Evolutionary conservation across 1,139 yeast genomes (phyloP).

Genomic region (Suhomyces bolitotheri): DNA sequence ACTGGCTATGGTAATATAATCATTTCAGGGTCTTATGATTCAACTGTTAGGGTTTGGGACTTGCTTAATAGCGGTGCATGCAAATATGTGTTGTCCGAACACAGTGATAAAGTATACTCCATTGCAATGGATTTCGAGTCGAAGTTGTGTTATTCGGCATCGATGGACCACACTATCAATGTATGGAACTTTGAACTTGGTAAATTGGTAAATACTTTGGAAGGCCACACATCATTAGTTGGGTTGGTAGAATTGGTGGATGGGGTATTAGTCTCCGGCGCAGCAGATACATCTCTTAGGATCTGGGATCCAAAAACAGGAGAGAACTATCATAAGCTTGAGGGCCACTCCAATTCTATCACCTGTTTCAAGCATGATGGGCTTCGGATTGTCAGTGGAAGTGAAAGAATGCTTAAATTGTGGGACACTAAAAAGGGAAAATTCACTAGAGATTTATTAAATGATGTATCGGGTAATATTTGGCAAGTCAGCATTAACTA

Average conservation of each 20-base stretch:
- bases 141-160: slow-evolving; percentile 84
- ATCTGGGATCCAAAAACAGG: slow-evolving; percentile 92
- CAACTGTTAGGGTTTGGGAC: slow-evolving; percentile 92
- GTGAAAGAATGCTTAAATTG: slow-evolving; percentile 74
- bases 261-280: slow-evolving; percentile 86
- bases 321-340: slow-evolving; percentile 62
- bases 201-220: slow-evolving; percentile 59
- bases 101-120: slow-evolving; percentile 82
- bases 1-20: slow-evolving; percentile 83
- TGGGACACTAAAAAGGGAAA: slow-evolving; percentile 85
- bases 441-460: slow-evolving; percentile 70
- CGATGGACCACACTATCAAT: slow-evolving; percentile 85
- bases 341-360: slow-evolving; percentile 86
- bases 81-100: slow-evolving; percentile 75
- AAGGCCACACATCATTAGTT: slow-evolving; percentile 87
- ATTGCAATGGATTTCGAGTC: slow-evolving; percentile 77
- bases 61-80: slow-evolving; percentile 69
- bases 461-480: slow-evolving; percentile 77
- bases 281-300: slow-evolving; percentile 89
- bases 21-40: slow-evolving; percentile 89
- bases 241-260: slow-evolving; percentile 81
- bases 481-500: slow-evolving; percentile 95
- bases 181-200: slow-evolving; percentile 90
- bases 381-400: slow-evolving; percentile 82
- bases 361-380: slow-evolving; percentile 94